Evolutionary conservation across 2,329 filamentous ascomycete genomes (phyloP), one percentile per base, ranked within the genome.

Genomic region (Aureobasidium lini): DNA sequence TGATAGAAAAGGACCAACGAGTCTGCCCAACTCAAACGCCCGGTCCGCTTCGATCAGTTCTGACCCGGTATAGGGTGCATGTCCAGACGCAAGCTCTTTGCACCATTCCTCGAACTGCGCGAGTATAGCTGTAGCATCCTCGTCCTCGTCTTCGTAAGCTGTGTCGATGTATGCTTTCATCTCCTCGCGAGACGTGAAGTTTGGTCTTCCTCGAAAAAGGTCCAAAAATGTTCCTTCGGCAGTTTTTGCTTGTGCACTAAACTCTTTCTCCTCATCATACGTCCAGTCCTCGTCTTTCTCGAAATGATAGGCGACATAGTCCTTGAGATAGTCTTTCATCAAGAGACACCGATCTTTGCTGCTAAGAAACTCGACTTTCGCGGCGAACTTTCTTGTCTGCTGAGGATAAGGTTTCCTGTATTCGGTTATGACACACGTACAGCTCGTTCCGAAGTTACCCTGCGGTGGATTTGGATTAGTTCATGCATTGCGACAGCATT

Each of bases 351-450:
- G 11, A 10, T 56, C 23, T 7, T 16, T 10, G 11, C 6, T 1
- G 6, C 15, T 16, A 5, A 57, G 32, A 9, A 34, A 43, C 13
- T 43, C 36, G n/a, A 59, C 15, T 10, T 57, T 40, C 1, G 63
- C 65, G 1, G 60, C 62, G 18, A 63, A 67, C 2, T 39, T 10
- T 36, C 56, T 57, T 1, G 16, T 52, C 58, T 68, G 66, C 9
- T 28, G 23, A 0, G 34, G 16, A 18, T 63, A 60, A 0, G 57
- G 18, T 3, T 28, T 31, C 15, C 15, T 29, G 29, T 64, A 68
- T n/a, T 63, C 58, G 1, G 59, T 66, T 4, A 47, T 43, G 2
- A 64, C 64, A 11, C 46, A 57, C 7, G 65, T 68, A 31, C 65
- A 68, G 1, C 16, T 7, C 0, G 2, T 32, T 0, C 56, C 56